Evolutionary conservation across 2,329 filamentous ascomycete genomes (phyloP).

Genomic region (Akanthomyces muscarius): DNA sequence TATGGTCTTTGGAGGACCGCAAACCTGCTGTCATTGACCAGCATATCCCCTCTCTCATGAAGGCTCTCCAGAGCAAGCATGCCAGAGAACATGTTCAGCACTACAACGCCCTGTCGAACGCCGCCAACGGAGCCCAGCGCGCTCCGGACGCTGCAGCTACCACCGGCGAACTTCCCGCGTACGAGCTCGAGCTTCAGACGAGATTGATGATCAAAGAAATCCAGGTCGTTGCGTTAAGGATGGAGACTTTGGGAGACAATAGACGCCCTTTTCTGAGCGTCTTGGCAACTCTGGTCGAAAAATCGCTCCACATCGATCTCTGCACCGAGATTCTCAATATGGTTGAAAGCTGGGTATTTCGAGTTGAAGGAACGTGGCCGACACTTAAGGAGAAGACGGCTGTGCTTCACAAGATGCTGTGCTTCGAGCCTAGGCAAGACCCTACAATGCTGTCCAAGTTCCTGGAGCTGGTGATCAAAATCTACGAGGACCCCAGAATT

Average conservation of each 20-base stretch:
- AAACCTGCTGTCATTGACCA: slow-evolving; percentile 85
- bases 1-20: slow-evolving; percentile 86
- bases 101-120: slow-evolving; percentile 56
- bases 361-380: slow-evolving; percentile 89
- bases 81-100: slow-evolving; percentile 88
- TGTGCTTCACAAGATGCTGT: slow-evolving; percentile 97
- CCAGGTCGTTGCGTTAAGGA: slow-evolving; percentile 84
- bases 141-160: slow-evolving; percentile 53
- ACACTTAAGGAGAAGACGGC: slow-evolving; percentile 99
- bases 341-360: slow-evolving; percentile 95
- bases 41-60: slow-evolving; percentile 86
- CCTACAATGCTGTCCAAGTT: slow-evolving; percentile 87
- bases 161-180: slow-evolving; percentile 57
- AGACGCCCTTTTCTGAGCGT: slow-evolving; percentile 92
- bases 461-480: slow-evolving; percentile 90
- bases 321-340: slow-evolving; percentile 92
- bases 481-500: slow-evolving; percentile 97
- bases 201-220: slow-evolving; percentile 92
- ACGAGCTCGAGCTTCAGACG: slow-evolving; percentile 85
- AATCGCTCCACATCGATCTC: slow-evolving; percentile 79
- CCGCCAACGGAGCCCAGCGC: slow-evolving; percentile 41
- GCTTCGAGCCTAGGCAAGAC: slow-evolving; percentile 83
- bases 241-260: slow-evolving; percentile 89
- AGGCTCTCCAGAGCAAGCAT: slow-evolving; percentile 85
- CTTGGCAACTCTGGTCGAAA: slow-evolving; percentile 89